Conservation (phyloP, 2,329 filamentous ascomycete species). For the Ustilaginoidea virens region DNA sequence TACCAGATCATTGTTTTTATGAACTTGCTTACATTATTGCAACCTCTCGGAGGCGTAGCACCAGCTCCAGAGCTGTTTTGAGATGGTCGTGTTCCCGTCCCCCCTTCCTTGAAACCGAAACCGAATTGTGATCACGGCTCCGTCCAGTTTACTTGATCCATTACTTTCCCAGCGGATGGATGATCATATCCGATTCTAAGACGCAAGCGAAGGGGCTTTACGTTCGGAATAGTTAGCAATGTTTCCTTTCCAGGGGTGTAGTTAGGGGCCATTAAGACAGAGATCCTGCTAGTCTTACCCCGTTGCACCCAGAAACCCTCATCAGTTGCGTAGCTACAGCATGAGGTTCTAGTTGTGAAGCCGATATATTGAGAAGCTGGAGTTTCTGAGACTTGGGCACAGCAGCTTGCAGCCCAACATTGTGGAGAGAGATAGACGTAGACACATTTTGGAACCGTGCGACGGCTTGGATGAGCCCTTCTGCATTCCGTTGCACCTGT, state of each 20-base stretch:
- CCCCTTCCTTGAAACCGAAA: neutral
- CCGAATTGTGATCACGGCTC: constrained; percentile 41
- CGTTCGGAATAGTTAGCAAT: constrained; percentile 7
- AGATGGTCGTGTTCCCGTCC: too few relatives aligned
- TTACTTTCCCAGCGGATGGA: constrained; percentile 52
- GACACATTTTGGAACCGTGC: constrained; percentile 73
- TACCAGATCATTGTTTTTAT: too few relatives aligned
- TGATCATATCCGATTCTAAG: constrained; percentile 71
- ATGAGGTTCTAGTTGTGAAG: constrained; percentile 57
- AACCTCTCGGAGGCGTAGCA: too few relatives aligned
- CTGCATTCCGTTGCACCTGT: constrained; percentile 68
- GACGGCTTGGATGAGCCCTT: constrained; percentile 64
- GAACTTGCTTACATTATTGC: too few relatives aligned
- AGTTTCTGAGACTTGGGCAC: constrained; percentile 94
- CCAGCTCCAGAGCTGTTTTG: too few relatives aligned
- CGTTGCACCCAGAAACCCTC: constrained; percentile 71
- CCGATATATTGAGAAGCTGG: constrained; percentile 81
- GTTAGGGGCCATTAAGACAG: too few relatives aligned
- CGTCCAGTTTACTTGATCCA: constrained; percentile 94
- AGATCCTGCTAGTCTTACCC: too few relatives aligned
- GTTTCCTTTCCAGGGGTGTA: too few relatives aligned
- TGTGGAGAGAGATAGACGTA: constrained; percentile 47
- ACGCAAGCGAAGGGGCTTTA: constrained; percentile 73
- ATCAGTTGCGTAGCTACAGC: constrained; percentile 82
- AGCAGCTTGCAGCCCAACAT: constrained; percentile 78